Conservation (phyloP, 495 filamentous ascomycete species). For the Penicillium lagena region DNA sequence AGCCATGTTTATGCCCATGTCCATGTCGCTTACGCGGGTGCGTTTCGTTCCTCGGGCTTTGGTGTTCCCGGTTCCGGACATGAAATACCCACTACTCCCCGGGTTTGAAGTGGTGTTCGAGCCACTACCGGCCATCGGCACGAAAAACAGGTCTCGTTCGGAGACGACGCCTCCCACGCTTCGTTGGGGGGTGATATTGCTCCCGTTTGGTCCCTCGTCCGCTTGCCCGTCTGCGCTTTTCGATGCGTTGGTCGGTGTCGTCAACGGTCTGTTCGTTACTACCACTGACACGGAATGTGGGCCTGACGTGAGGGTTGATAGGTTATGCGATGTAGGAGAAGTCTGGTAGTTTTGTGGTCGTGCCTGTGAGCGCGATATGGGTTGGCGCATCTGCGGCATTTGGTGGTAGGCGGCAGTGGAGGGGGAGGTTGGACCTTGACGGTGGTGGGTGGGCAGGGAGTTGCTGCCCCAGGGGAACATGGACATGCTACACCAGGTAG, state of each 20-base stretch:
- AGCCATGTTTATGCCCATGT: too few species aligned
- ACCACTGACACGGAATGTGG: conserved; percentile 2
- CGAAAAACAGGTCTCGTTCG: conserved; percentile 1
- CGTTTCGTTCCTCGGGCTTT: conserved; percentile 11
- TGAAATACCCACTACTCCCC: background rate
- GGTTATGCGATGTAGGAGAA: background rate
- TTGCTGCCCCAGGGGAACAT: too few species aligned
- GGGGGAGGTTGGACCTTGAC: too few species aligned
- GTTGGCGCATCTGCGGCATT: too few species aligned
- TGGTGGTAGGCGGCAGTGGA: too few species aligned
- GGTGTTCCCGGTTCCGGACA: too few species aligned
- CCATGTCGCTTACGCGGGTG: background rate
- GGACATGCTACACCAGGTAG: too few species aligned
- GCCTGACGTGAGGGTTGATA: background rate
- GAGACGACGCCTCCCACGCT: background rate
- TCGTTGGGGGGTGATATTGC: background rate
- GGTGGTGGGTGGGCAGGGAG: too few species aligned
- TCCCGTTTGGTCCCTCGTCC: background rate
- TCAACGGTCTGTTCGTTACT: background rate
- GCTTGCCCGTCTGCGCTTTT: background rate
- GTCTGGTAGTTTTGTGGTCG: too few species aligned
- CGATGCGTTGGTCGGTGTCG: background rate
- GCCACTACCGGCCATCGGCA: conserved; percentile 3
- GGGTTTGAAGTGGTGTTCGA: background rate
- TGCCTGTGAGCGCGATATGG: too few species aligned